phyloP scores from a whole-genome alignment of 257 asterid genomes.

The Vinca minor region DNA sequence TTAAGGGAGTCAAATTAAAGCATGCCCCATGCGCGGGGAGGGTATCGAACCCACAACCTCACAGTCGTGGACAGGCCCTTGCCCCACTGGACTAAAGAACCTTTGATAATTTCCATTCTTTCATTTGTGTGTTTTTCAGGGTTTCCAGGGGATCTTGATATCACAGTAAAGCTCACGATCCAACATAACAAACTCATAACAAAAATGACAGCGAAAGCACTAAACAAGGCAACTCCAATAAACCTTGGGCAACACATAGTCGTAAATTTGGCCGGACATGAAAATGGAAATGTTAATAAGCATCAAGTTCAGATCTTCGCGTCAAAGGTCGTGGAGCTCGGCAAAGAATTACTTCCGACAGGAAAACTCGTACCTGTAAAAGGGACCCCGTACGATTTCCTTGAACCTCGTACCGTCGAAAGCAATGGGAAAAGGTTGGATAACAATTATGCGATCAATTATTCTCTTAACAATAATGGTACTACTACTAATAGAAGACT shows the following conservation, averaged over 20 bases:
- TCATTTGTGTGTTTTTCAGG: conserved; percentile 17
- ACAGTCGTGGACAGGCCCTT: too few relatives aligned
- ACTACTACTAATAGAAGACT: too few relatives aligned
- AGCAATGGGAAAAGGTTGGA: not conserved
- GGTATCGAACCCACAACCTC: too few relatives aligned
- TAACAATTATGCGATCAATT: conserved; percentile 15
- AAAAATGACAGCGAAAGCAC: conserved; percentile 18
- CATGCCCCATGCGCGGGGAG: too few relatives aligned
- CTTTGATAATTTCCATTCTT: too few relatives aligned
- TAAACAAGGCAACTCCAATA: conserved; percentile 27
- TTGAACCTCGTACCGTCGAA: conserved; percentile 5
- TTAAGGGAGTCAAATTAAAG: too few relatives aligned
- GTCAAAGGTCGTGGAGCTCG: not conserved
- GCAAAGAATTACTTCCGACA: conserved; percentile 12
- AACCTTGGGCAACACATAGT: conserved; percentile 23
- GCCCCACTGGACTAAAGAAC: too few relatives aligned
- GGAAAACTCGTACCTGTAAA: conserved; percentile 10
- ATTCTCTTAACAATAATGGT: not conserved
- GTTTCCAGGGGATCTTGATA: conserved; percentile 23
- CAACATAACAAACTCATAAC: conserved; percentile 5
- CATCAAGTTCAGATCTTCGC: conserved; percentile 19
- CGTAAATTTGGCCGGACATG: conserved; percentile 23
- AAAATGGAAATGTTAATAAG: conserved; percentile 11
- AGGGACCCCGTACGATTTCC: conserved; percentile 21
- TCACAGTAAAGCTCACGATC: conserved; percentile 14